Percentiles rank a stretch among this genome's conserved stretches.
Conservation (phyloP, 805 yeast species). For the Debaryomyces prosopidis region DNA sequence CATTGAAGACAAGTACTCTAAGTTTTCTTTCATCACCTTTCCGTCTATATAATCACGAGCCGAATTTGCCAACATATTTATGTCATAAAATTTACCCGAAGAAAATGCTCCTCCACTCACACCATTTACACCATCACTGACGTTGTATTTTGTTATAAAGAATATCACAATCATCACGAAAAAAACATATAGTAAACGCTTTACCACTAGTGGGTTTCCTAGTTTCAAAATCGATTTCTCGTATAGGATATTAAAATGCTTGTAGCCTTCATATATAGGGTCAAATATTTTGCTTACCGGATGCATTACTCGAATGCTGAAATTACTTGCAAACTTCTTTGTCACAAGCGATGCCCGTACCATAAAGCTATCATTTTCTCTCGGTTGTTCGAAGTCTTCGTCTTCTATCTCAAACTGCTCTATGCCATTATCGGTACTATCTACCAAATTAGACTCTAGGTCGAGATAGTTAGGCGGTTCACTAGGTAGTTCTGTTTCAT, state of each 20-base stretch:
- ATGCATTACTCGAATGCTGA: constrained; percentile 36
- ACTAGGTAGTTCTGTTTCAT: constrained; percentile 8
- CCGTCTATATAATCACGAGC: constrained; percentile 53
- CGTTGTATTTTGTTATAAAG: constrained; percentile 57
- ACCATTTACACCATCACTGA: constrained; percentile 39
- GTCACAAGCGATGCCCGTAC: constrained; percentile 39
- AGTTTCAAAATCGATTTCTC: constrained; percentile 61
- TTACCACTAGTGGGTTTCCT: constrained; percentile 87
- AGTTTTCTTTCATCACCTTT: constrained; percentile 58
- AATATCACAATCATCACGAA: constrained; percentile 61
- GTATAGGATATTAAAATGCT: constrained; percentile 40
- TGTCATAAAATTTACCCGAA: constrained; percentile 64
- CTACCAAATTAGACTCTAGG: constrained; percentile 3
- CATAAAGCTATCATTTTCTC: constrained; percentile 22
- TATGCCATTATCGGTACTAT: constrained; percentile 10
- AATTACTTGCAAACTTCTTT: constrained; percentile 32
- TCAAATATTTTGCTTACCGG: constrained; percentile 49
- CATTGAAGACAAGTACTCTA: constrained; percentile 74
- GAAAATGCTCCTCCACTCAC: constrained; percentile 42
- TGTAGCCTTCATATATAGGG: constrained; percentile 52
- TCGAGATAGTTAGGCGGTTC: constrained; percentile 16
- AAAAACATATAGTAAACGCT: constrained; percentile 71
- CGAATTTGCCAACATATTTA: constrained; percentile 48
- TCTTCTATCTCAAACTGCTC: constrained; percentile 42
- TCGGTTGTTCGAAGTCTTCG: constrained; percentile 18